Evolutionary conservation across 345 rosid species (phyloP), one percentile per base, ranked within the genome.

Genomic region (Salix arbutifolia): DNA sequence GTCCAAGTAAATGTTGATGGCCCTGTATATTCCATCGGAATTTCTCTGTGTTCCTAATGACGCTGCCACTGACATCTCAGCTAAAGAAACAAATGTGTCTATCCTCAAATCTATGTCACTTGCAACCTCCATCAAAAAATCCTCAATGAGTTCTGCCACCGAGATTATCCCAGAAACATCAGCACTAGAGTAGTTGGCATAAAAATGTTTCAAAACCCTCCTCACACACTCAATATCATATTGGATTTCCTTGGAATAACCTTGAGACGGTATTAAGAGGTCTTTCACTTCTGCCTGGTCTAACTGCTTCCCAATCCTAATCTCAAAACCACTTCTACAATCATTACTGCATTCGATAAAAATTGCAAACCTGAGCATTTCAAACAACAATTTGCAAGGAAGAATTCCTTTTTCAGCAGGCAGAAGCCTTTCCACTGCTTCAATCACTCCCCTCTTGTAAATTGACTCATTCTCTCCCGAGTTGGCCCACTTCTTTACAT

Each of bases 11-110:
- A 82, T 77, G 79, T 95, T 91, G 3, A 93, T 80, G 0, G 94
- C 99, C 62, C 82, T 83, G 86, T 93, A 95, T 64, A 90, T 80
- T 72, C 94, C 94, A 77, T 94, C 90, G 0, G 87, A 87, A 66
- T 79, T 90, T 19, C 76, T 81, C 37, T 85, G 72, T 4, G 80
- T 73, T 18, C 88, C 96, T 9, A 77, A 52, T 7, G 92, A 87
- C 56, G 79, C 85, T 50, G 90, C 83, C 65, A 66, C 76, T 11
- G 92, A 83, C 83, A 85, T 85, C 75, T 93, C 89, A 1, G 88
- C 90, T 8, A 91, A 69, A 6, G 79, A 73, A 66, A 84, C 77
- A 80, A 95, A 95, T 5, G 85, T 86, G 64, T 82, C 78, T 16
- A 79, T 75, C 85, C 79, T 83, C 76, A 93, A 78, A 73, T 90